Evolutionary conservation across 306 rosid species (phyloP).

Genomic region (Coriaria nepalensis): DNA sequence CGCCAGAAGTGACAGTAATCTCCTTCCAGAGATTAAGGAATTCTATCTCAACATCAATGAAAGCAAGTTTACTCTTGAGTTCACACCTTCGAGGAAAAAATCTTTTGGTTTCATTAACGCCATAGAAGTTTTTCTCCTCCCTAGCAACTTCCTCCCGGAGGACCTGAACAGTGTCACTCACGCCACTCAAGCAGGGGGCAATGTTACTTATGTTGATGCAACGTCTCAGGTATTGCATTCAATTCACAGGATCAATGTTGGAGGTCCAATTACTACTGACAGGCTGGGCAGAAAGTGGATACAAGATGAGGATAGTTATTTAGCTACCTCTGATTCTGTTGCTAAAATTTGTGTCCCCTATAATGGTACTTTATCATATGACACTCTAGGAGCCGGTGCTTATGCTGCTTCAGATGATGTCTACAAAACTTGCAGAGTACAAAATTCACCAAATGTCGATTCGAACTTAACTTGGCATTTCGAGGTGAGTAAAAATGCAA

Average conservation of each 20-base stretch:
- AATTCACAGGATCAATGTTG: slow-evolving; percentile 24
- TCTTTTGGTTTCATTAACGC: slow-evolving; percentile 38
- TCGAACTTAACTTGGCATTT: slow-evolving; percentile 24
- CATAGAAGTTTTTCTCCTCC: slow-evolving; percentile 30
- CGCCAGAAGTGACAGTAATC: background rate
- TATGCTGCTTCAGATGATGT: slow-evolving; percentile 17
- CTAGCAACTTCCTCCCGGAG: background rate
- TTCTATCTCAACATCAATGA: slow-evolving; percentile 5
- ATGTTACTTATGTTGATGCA: background rate
- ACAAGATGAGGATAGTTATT: slow-evolving; percentile 14
- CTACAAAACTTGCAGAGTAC: slow-evolving; percentile 14
- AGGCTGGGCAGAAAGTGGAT: slow-evolving; percentile 15
- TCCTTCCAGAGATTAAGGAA: slow-evolving; percentile 14
- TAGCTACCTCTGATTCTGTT: background rate
- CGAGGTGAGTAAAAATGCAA: slow-evolving; percentile 13
- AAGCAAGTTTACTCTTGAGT: slow-evolving; percentile 9
- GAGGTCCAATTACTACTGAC: background rate
- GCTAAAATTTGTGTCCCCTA: background rate
- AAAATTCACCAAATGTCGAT: fast-evolving
- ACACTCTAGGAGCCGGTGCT: background rate
- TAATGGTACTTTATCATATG: fast-evolving
- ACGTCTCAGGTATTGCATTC: slow-evolving; percentile 17
- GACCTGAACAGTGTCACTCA: fast-evolving
- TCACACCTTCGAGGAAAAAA: slow-evolving; percentile 10
- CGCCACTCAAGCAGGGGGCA: slow-evolving; percentile 2